These are phyloP conservation scores for Botryobasidium botryosum DNA, from an alignment of 768 basidiomycete genomes.

Conservation along the genomic window DNA sequence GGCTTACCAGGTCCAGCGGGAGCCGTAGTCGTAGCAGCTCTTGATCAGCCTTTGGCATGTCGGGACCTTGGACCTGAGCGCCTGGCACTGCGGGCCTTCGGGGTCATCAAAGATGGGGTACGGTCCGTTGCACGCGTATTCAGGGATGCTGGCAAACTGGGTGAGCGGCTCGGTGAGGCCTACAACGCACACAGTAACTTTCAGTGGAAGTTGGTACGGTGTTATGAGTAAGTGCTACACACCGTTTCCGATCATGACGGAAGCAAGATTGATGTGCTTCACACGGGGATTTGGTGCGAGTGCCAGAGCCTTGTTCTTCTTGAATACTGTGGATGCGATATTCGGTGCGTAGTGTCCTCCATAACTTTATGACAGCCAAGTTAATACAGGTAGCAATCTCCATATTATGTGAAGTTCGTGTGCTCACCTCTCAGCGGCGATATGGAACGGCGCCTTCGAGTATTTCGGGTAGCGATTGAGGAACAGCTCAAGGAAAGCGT, in stretches of 20 bases:
- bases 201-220: not conserved
- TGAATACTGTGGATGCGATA: slow-evolving; percentile 67
- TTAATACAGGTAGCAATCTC: not conserved
- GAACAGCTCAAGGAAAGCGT: slow-evolving; percentile 71
- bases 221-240: slow-evolving; percentile 9
- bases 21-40: slow-evolving; percentile 46
- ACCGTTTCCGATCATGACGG: slow-evolving; percentile 72
- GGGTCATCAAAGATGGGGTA: slow-evolving; percentile 61
- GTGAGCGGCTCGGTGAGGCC: slow-evolving; percentile 62
- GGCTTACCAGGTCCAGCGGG: slow-evolving; percentile 33
- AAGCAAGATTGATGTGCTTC: slow-evolving; percentile 61
- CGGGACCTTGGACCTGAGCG: slow-evolving; percentile 45
- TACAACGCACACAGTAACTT: not conserved
- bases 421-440: slow-evolving; percentile 51
- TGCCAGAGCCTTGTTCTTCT: slow-evolving; percentile 48
- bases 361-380: slow-evolving; percentile 1
- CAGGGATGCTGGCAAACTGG: slow-evolving; percentile 68
- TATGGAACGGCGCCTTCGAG: slow-evolving; percentile 49
- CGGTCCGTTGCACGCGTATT: slow-evolving; percentile 64
- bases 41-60: slow-evolving; percentile 60
- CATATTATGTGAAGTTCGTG: not conserved
- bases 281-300: slow-evolving; percentile 27
- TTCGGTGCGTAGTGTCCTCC: slow-evolving; percentile 74
- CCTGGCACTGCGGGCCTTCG: slow-evolving; percentile 44
- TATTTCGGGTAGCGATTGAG: slow-evolving; percentile 61